These are phyloP conservation scores for Solanum habrochaites DNA, from an alignment of 257 asterid genomes.

Conservation along the genomic window DNA sequence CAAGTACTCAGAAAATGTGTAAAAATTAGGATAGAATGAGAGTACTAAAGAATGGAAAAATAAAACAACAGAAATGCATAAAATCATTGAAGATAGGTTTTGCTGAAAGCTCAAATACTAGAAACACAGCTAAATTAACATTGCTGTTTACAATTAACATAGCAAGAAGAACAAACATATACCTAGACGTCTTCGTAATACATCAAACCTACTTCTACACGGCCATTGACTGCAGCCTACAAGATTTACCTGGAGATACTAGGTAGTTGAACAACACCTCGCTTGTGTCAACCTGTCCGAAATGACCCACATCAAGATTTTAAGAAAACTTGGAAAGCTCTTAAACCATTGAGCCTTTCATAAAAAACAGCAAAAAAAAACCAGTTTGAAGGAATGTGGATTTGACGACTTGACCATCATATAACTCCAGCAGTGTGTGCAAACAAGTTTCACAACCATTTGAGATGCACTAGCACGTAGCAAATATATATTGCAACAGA, in stretches of 20 bases:
- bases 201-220: neutral
- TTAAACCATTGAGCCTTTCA: neutral
- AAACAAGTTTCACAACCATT: neutral
- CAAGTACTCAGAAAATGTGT: neutral
- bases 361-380: neutral
- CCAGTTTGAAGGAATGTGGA: neutral
- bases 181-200: neutral
- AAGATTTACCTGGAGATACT: conserved; percentile 20
- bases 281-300: conserved; percentile 4
- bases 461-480: neutral
- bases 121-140: neutral
- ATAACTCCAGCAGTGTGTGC: neutral
- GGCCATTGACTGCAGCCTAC: neutral
- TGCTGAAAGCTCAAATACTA: neutral
- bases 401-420: neutral
- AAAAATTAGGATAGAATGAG: neutral
- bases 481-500: neutral
- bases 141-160: neutral
- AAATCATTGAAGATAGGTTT: neutral
- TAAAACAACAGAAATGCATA: neutral
- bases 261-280: conserved; percentile 25
- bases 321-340: neutral
- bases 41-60: neutral
- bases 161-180: neutral
- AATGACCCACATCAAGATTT: conserved; percentile 14